phyloP scores from a whole-genome alignment of 192 early-diverging fungal genomes.

The Lunasporangiospora selenospora region DNA sequence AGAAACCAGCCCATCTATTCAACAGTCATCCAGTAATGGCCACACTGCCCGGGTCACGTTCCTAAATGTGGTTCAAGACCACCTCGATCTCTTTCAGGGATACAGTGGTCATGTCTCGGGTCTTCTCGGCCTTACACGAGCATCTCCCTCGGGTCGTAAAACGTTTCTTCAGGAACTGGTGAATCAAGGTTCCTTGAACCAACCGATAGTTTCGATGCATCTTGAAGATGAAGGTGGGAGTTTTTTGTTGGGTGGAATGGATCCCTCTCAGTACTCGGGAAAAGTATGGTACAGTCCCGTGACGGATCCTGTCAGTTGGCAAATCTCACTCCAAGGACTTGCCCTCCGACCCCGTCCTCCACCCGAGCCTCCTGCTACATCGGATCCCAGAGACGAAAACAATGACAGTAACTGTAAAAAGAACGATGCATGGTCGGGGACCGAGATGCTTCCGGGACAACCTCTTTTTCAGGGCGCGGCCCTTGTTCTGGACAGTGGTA shows the following conservation, averaged over 20 bases:
- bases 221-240: conserved; percentile 8
- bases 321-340: conserved; percentile 24
- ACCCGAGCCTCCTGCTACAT: no score
- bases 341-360: background rate
- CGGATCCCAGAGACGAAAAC: background rate
- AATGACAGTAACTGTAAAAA: background rate
- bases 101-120: conserved; percentile 29
- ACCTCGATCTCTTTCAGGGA: conserved; percentile 11
- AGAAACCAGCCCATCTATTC: background rate
- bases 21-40: background rate
- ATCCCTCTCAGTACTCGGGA: conserved; percentile 12
- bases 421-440: background rate
- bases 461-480: conserved; percentile 19
- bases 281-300: conserved; percentile 19
- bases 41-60: conserved; percentile 15
- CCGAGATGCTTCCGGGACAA: background rate
- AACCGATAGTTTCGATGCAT: conserved; percentile 20
- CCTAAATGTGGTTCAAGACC: conserved; percentile 27
- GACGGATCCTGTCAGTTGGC: conserved; percentile 30
- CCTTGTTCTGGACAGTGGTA: conserved; percentile 31
- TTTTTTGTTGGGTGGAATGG: conserved; percentile 22
- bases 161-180: conserved; percentile 28
- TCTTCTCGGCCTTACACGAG: conserved; percentile 15
- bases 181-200: conserved; percentile 12
- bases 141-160: conserved; percentile 21